Percentiles rank a stretch among this genome's conserved stretches.
These are phyloP conservation scores for Xylaria sp. DNA, from an alignment of 2,329 filamentous ascomycete genomes.

Conservation along the genomic window DNA sequence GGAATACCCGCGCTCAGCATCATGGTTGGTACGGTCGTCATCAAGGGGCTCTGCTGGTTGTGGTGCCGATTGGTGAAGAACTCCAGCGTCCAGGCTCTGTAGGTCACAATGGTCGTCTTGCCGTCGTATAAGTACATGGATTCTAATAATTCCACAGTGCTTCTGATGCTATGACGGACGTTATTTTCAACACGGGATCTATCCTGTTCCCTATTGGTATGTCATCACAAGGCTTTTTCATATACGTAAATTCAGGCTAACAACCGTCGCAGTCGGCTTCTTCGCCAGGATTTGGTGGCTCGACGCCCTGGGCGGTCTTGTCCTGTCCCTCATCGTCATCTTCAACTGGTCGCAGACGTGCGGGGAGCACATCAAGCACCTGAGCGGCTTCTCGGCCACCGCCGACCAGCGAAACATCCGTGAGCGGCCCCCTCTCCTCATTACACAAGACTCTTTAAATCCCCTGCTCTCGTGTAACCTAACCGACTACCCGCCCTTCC, in stretches of 20 bases:
- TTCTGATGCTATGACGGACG: slow-evolving; percentile 66
- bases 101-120: slow-evolving; percentile 34
- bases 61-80: slow-evolving; percentile 88
- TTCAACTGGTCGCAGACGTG: slow-evolving; percentile 77
- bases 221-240: slow-evolving; percentile 26
- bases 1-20: slow-evolving; percentile 73
- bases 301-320: slow-evolving; percentile 75
- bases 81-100: slow-evolving; percentile 80
- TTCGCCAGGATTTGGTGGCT: slow-evolving; percentile 82
- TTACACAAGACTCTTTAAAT: too few species aligned
- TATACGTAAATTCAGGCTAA: slow-evolving; percentile 9
- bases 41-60: slow-evolving; percentile 82
- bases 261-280: slow-evolving; percentile 60
- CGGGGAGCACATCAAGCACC: slow-evolving; percentile 75
- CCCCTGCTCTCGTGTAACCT: too few species aligned
- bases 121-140: not conserved
- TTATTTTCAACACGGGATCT: slow-evolving; percentile 88
- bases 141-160: slow-evolving; percentile 39
- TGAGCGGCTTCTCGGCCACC: slow-evolving; percentile 77
- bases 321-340: slow-evolving; percentile 80
- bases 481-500: too few species aligned
- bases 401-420: slow-evolving; percentile 80
- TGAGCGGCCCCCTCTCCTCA: slow-evolving; percentile 27
- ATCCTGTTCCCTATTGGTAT: slow-evolving; percentile 79
- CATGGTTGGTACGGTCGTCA: slow-evolving; percentile 78